phyloP scores from a whole-genome alignment of 2,329 filamentous ascomycete genomes.

The Aspergillus sp. region DNA sequence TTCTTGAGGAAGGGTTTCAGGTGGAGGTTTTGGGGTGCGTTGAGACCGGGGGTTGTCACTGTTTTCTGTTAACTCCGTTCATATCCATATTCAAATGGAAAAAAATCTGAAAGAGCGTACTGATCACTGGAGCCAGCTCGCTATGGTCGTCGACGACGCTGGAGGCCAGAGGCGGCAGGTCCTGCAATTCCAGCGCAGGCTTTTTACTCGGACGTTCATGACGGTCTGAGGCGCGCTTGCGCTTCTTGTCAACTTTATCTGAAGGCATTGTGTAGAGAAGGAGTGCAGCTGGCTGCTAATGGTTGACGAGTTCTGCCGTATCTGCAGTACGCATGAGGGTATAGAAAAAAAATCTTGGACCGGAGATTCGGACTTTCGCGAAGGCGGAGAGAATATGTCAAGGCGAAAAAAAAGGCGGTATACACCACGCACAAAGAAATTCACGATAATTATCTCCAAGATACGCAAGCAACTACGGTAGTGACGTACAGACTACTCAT shows the following conservation, averaged over 20 bases:
- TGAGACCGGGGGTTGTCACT: conserved; percentile 33
- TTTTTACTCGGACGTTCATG: conserved; percentile 46
- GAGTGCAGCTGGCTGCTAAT: not conserved
- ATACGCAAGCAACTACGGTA: not conserved
- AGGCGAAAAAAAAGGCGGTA: not conserved
- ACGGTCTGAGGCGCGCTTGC: conserved; percentile 44
- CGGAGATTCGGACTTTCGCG: not conserved
- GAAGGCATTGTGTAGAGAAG: conserved; percentile 23
- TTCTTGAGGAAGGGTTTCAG: conserved; percentile 44
- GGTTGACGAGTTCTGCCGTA: too few species aligned
- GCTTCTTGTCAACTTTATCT: conserved; percentile 43
- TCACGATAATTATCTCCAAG: not conserved
- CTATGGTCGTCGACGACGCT: conserved; percentile 44
- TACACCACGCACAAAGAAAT: not conserved
- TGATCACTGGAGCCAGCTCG: conserved; percentile 46
- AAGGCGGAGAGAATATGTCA: conserved; percentile 2
- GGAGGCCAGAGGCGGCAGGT: conserved; percentile 38
- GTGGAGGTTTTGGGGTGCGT: conserved; percentile 23
- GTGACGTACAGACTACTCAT: not conserved
- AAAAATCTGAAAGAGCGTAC: conserved; percentile 26
- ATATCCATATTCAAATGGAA: not conserved
- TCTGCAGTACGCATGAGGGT: too few species aligned
- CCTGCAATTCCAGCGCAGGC: conserved; percentile 33
- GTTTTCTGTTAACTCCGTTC: not conserved
- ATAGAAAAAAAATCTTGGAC: not conserved